phyloP scores from a whole-genome alignment of 139 green algal genomes.

The Picochlorum sp. region DNA sequence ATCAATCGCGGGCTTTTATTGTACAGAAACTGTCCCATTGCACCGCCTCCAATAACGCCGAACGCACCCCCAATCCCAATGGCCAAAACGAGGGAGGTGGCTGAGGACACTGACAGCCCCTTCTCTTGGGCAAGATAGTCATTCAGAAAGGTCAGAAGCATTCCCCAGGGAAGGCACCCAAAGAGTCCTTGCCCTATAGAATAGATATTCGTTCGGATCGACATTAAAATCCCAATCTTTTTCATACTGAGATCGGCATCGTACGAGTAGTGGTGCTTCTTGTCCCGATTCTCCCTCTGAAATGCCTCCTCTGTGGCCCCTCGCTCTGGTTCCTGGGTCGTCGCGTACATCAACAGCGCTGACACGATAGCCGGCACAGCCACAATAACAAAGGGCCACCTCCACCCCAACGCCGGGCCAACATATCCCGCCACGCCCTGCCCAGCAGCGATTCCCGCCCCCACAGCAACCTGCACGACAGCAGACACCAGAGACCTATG shows the following conservation, averaged over 20 bases:
- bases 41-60: slow-evolving; percentile 59
- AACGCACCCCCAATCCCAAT: slow-evolving; percentile 56
- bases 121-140: slow-evolving; percentile 65
- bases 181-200: slow-evolving; percentile 57
- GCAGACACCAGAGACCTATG: slow-evolving; percentile 37
- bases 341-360: slow-evolving; percentile 49
- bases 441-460: slow-evolving; percentile 52
- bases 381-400: slow-evolving; percentile 75
- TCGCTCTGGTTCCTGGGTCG: slow-evolving; percentile 46
- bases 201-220: slow-evolving; percentile 54
- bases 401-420: slow-evolving; percentile 61
- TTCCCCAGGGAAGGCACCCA: slow-evolving; percentile 69
- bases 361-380: slow-evolving; percentile 45
- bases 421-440: slow-evolving; percentile 58
- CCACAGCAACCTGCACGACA: slow-evolving; percentile 55
- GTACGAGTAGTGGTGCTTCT: slow-evolving; percentile 34
- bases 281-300: slow-evolving; percentile 18
- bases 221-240: slow-evolving; percentile 45
- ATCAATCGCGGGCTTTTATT: slow-evolving; percentile 43
- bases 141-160: slow-evolving; percentile 72
- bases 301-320: slow-evolving; percentile 44
- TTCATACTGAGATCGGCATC: slow-evolving; percentile 45
- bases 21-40: slow-evolving; percentile 66
- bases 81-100: slow-evolving; percentile 48
- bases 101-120: slow-evolving; percentile 24